Evolutionary conservation across 2,329 filamentous ascomycete genomes (phyloP).

Genomic region (Neurospora sp.): DNA sequence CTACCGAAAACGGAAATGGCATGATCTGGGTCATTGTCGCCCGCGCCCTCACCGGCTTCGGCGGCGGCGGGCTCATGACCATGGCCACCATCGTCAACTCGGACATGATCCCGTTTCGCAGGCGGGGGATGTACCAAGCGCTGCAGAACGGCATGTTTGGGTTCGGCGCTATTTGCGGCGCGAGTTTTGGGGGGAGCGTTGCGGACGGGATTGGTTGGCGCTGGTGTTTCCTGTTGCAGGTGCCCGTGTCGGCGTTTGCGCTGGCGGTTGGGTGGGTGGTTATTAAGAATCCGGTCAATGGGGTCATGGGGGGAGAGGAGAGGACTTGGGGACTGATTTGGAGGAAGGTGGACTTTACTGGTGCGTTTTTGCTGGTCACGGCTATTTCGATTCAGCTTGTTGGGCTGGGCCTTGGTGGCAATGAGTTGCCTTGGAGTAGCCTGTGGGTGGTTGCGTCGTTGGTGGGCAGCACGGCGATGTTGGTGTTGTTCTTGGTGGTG

Average conservation of each 20-base stretch:
- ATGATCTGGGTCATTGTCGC: conserved; percentile 29
- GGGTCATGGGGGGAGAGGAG: conserved; percentile 17
- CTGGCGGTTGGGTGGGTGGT: conserved; percentile 43
- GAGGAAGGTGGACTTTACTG: conserved; percentile 48
- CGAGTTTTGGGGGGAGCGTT: conserved; percentile 54
- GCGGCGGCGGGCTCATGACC: conserved; percentile 58
- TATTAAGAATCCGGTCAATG: conserved; percentile 33
- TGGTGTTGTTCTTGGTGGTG: conserved; percentile 34
- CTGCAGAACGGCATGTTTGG: conserved; percentile 52
- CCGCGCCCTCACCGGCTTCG: conserved; percentile 57
- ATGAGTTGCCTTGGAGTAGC: conserved; percentile 42
- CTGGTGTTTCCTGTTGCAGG: conserved; percentile 55
- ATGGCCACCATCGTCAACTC: conserved; percentile 57
- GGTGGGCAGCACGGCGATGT: conserved; percentile 31
- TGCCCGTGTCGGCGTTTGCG: conserved; percentile 48
- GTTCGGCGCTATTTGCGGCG: conserved; percentile 52
- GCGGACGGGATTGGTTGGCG: conserved; percentile 59
- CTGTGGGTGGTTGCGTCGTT: conserved; percentile 37
- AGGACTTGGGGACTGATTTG: conserved; percentile 31
- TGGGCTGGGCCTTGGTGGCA: conserved; percentile 46
- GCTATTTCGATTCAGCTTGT: conserved; percentile 49
- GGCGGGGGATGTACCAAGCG: conserved; percentile 50
- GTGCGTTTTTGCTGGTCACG: conserved; percentile 45
- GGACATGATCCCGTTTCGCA: conserved; percentile 50
- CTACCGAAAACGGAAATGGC: neutral